Conservation (phyloP, 495 filamentous ascomycete genomes). For the Penicillium simplicissimum region DNA sequence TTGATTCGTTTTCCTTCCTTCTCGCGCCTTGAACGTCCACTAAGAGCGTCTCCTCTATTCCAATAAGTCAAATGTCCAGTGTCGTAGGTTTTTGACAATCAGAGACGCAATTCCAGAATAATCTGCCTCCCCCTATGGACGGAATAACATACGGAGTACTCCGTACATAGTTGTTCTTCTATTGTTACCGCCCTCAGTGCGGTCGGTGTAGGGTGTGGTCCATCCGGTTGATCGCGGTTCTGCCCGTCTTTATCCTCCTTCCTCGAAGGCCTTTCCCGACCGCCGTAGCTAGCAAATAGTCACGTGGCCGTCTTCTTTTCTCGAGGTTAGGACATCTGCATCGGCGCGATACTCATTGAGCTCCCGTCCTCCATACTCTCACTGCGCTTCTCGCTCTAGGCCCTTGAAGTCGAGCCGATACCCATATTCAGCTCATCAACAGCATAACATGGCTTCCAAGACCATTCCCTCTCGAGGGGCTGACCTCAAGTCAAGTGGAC, state of each 20-base stretch:
- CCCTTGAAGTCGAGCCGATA: not conserved
- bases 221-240: not conserved
- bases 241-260: not conserved
- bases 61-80: not conserved
- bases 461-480: constrained; percentile 36
- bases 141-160: no score
- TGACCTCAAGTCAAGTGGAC: constrained; percentile 38
- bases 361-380: constrained; percentile 8
- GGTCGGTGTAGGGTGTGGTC: not conserved
- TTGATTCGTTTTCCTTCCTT: not conserved
- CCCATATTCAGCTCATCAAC: not conserved
- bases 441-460: constrained; percentile 42
- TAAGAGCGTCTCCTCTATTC: not conserved
- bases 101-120: no score
- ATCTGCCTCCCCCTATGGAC: no score
- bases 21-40: not conserved
- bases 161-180: not conserved
- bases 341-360: constrained; percentile 12
- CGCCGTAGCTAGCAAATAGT: not conserved
- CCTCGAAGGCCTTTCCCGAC: not conserved
- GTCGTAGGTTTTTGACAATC: no score
- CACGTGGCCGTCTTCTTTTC: constrained; percentile 17
- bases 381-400: not conserved
- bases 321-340: constrained; percentile 16
- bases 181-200: not conserved